Evolutionary conservation across 345 rosid species (phyloP), one percentile per base, ranked within the genome.

Genomic region (Syzygium aqueum): DNA sequence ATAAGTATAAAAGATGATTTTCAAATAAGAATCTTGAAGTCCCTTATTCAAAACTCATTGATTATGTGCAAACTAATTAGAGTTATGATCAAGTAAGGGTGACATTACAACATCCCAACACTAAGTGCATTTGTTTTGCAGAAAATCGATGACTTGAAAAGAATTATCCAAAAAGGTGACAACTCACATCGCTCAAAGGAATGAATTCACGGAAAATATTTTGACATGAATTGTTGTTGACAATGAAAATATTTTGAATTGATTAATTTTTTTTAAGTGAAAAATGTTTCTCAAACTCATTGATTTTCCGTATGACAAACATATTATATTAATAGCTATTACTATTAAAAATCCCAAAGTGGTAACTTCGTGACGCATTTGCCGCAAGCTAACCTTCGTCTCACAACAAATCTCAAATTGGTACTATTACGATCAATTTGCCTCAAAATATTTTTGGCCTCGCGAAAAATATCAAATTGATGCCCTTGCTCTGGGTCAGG

Each of bases 231-330:
- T 61, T 16, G 14, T 13, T 61, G 33, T 13, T n/a, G 73, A 14
- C 19, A 61, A 61, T 13, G 37, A 61, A 61, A 61, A n/a, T 13
- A 43, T 43, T 43, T 43, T 43, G 46, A 43, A 43, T 43, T 43
- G 46, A 43, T 43, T 43, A 43, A 43, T 43, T n/a, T 61, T 27
- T 61, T 61, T 61, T 61, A n/a, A 61, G 9, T 4, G 28, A 3
- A 13, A 61, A n/a, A 5, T 61, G 6, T n/a, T n/a, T n/a, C 15
- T 61, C 19, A n/a, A 61, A n/a, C 7, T 61, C 9, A n/a, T 2
- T 0, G 1, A 73, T 73, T 33, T 73, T 33, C 19, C 4, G 0
- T 33, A 33, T 0, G 25, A 67, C 0, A 67, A 0, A 17, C 78
- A 67, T 65, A 61, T n/a, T 61, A 61, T n/a, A n/a, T 61, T 61